A percentile compares a stretch with the other conserved stretches of the same genome.
Evolutionary conservation across 768 basidiomycete genomes (phyloP).

Genomic region (Boletus insuetus): DNA sequence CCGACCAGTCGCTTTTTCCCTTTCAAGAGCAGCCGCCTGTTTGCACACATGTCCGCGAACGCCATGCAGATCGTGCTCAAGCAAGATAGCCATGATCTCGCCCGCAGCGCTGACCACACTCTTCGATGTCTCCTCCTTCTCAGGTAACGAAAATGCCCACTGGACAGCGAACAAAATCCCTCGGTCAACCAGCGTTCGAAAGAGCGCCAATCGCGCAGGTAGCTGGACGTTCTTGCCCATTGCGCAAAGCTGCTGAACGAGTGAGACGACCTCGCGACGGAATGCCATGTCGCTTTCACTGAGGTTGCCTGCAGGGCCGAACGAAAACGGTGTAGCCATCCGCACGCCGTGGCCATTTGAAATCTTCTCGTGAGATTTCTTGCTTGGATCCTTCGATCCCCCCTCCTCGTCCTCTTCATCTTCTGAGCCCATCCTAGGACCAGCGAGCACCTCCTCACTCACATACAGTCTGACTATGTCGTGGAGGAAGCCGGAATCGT

Average conservation of each 20-base stretch:
- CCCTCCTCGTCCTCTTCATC: slow-evolving; percentile 27
- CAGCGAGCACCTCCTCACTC: slow-evolving; percentile 61
- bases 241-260: slow-evolving; percentile 88
- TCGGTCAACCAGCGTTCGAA: slow-evolving; percentile 82
- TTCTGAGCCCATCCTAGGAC: slow-evolving; percentile 32
- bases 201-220: slow-evolving; percentile 78
- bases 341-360: slow-evolving; percentile 26
- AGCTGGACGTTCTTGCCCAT: slow-evolving; percentile 98
- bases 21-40: slow-evolving; percentile 70
- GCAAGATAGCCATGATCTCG: slow-evolving; percentile 77
- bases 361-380: slow-evolving; percentile 42
- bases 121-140: slow-evolving; percentile 47
- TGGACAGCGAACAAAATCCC: slow-evolving; percentile 90
- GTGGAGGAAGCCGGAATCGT: slow-evolving; percentile 68
- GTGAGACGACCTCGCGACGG: slow-evolving; percentile 75
- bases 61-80: slow-evolving; percentile 89
- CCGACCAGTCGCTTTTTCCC: slow-evolving; percentile 55
- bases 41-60: slow-evolving; percentile 83
- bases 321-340: slow-evolving; percentile 43
- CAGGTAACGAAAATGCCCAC: slow-evolving; percentile 79
- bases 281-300: slow-evolving; percentile 53
- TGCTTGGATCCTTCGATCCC: slow-evolving; percentile 30
- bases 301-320: slow-evolving; percentile 53
- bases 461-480: slow-evolving; percentile 78
- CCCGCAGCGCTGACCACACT: slow-evolving; percentile 78